Conservation (phyloP, 225 moss, liverwort and hornwort species). For the Antitrichia curtipendula region DNA sequence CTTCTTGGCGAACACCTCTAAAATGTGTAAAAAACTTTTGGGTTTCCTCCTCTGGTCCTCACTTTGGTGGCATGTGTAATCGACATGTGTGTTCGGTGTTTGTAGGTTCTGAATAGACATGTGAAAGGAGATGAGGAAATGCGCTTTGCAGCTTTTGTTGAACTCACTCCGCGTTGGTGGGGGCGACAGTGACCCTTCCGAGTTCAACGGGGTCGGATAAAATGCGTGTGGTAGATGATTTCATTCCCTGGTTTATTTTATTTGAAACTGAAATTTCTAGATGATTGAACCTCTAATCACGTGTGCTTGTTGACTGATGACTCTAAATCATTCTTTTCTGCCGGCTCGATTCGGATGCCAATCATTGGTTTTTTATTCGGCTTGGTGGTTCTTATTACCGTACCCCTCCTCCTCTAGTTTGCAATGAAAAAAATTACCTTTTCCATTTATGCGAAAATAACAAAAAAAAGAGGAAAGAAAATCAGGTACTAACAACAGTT, state of each 20-base stretch:
- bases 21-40: no score
- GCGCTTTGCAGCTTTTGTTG: neutral
- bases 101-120: neutral
- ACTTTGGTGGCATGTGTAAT: no score
- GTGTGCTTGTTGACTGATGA: neutral
- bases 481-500: neutral
- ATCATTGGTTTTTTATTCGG: neutral
- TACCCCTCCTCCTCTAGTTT: neutral
- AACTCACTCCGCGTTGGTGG: neutral
- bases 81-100: neutral
- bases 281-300: neutral
- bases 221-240: no score
- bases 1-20: neutral
- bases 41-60: no score
- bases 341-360: no score
- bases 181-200: no score
- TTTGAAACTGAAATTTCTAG: neutral
- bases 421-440: neutral
- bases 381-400: neutral
- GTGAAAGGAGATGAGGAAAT: neutral
- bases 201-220: neutral
- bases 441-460: neutral
- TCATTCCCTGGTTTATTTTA: rapidly evolving
- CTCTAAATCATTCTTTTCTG: neutral
- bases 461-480: neutral